phyloP scores from a whole-genome alignment of 2,329 filamentous ascomycete species.

The Helotiales sp. region DNA sequence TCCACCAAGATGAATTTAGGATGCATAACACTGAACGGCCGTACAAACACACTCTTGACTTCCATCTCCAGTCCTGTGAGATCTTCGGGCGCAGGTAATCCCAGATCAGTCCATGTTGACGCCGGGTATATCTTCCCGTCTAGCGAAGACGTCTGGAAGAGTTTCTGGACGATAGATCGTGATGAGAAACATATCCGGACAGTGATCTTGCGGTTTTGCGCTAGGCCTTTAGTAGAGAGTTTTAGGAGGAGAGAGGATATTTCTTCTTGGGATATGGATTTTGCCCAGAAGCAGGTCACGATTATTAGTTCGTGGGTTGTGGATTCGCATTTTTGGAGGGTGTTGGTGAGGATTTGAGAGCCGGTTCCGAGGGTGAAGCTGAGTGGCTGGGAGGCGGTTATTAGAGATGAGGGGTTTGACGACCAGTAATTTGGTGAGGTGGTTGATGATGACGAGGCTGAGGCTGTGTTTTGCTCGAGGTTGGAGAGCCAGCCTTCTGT shows the following conservation, averaged over 20 bases:
- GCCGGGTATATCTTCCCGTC: constrained; percentile 66
- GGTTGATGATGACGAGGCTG: constrained; percentile 18
- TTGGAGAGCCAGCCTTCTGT: constrained; percentile 28
- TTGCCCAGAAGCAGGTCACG: constrained; percentile 83
- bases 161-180: constrained; percentile 71
- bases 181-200: constrained; percentile 80
- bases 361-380: constrained; percentile 62
- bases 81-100: constrained; percentile 61
- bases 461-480: constrained; percentile 18
- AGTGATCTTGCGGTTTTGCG: constrained; percentile 39
- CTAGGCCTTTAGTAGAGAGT: constrained; percentile 57
- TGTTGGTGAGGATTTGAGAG: constrained; percentile 55
- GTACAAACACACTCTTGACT: constrained; percentile 79
- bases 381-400: constrained; percentile 53
- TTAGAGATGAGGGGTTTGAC: constrained; percentile 51
- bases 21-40: constrained; percentile 86
- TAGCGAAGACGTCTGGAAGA: constrained; percentile 70
- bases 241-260: constrained; percentile 62
- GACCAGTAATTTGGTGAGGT: constrained; percentile 58
- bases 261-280: constrained; percentile 63
- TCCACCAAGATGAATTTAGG: constrained; percentile 83
- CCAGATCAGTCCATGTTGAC: constrained; percentile 61
- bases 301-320: constrained; percentile 72
- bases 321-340: constrained; percentile 64
- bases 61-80: constrained; percentile 67